Percentiles rank a stretch among this genome's conserved stretches.
Evolutionary conservation across 1,139 yeast species (phyloP).

Genomic region (Yamadazyma epiphylla): DNA sequence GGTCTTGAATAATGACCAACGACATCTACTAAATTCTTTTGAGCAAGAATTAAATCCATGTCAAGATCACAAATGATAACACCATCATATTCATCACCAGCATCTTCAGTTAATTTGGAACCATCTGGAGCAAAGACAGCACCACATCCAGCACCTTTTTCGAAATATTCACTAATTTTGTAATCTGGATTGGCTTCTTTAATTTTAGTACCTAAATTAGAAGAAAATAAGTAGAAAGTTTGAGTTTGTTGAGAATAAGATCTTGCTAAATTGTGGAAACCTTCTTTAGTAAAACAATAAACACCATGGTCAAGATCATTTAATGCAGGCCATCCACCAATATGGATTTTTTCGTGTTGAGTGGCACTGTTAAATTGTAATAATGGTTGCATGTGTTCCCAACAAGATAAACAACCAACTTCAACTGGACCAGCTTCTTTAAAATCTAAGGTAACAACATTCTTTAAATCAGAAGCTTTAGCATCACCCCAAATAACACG

Average conservation of each 20-base stretch:
- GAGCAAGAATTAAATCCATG: conserved; percentile 1
- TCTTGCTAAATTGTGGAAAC: too few species aligned
- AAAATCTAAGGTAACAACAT: conserved; percentile 1
- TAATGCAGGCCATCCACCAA: too few species aligned
- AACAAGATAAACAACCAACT: conserved; percentile 3
- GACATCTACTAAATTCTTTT: conserved; percentile 2
- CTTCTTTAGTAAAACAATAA: too few species aligned
- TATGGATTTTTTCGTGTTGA: too few species aligned
- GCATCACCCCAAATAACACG: conserved; percentile 3
- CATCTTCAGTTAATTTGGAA: neutral
- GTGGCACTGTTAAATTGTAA: too few species aligned
- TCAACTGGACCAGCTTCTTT: conserved; percentile 1
- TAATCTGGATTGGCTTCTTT: neutral
- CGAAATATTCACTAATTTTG: neutral
- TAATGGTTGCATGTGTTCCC: conserved; percentile 5
- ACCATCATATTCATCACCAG: conserved; percentile 1
- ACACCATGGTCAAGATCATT: too few species aligned
- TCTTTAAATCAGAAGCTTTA: conserved; percentile 1
- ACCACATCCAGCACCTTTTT: conserved; percentile 1
- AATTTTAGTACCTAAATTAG: too few species aligned
- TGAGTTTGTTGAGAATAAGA: too few species aligned
- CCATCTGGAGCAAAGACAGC: conserved; percentile 2
- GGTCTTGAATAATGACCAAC: conserved; percentile 4
- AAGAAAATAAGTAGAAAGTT: too few species aligned
- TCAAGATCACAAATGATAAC: conserved; percentile 1